Evolutionary conservation across 2,329 filamentous ascomycete species (phyloP), one percentile per base, ranked within the genome.

Genomic region (Colletotrichum sp.): DNA sequence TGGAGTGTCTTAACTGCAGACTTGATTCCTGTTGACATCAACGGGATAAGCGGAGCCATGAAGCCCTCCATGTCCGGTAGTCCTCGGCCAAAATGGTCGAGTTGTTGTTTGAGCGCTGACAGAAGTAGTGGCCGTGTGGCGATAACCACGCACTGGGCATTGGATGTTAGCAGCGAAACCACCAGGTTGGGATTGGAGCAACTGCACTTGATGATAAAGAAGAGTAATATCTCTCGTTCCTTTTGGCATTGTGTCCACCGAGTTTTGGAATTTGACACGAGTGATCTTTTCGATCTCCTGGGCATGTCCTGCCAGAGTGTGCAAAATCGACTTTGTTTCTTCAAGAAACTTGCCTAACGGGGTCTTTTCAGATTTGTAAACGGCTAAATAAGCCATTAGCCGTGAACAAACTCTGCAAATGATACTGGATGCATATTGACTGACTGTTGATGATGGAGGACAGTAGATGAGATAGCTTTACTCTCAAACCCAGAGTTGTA

Each of bases 21-120:
- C 39, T 87, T 86, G 24, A 87, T 86, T 6, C 86, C 84, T 0
- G 83, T 85, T 0, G 82, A 83, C 9, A 87, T 85, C 0, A 87
- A 71, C 0, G 83, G 78, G 15, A 81, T 83, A 2, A 84, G 86
- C 5, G 67, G 49, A 7, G 65, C 15, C 6, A 71, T n/a, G n/a
- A 86, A 83, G 0, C 71, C 81, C 10, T 83, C 80, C 39, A 83
- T 83, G 32, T 85, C 81, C 30, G 85, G 81, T 4, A 69, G 77
- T 0, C 75, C 79, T 1, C 68, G 75, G 0, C 76, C 77, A 0
- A 84, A 71, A 8, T 80, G 81, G 1, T 85, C 82, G 0, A 85
- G 73, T 5, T 84, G 79, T 68, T 86, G 83, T 64, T 84, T 86
- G 0, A 87, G 79, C 0, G 86, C 82, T 0, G 85, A 86, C 0